phyloP scores from a whole-genome alignment of 2,329 filamentous ascomycete genomes.

The Colletotrichum paranaense region DNA sequence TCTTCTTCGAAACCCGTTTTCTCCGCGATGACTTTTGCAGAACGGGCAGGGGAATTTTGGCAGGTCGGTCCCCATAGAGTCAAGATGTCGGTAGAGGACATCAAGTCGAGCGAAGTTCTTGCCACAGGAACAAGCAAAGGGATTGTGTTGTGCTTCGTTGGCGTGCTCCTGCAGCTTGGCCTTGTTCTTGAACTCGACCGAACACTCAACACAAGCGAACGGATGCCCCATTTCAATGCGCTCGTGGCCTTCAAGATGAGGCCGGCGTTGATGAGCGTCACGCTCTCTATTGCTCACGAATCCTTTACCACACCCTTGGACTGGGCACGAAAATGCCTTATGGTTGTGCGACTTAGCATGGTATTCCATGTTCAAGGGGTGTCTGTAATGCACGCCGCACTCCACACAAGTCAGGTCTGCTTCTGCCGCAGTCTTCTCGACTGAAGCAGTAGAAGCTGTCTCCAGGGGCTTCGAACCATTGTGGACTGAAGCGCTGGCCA shows the following conservation, averaged over 20 bases:
- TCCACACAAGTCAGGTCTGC: rapidly evolving
- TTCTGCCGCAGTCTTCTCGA: too few species aligned
- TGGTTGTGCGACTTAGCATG: too few species aligned
- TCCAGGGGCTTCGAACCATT: too few species aligned
- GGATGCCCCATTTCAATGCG: background rate
- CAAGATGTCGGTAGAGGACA: slow-evolving; percentile 41
- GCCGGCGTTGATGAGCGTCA: background rate
- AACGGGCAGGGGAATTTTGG: slow-evolving; percentile 43
- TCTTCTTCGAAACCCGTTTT: slow-evolving; percentile 47
- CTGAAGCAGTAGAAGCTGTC: too few species aligned
- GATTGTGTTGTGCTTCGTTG: slow-evolving; percentile 31
- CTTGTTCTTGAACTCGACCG: background rate
- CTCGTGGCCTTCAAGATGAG: background rate
- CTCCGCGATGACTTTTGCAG: slow-evolving; percentile 46
- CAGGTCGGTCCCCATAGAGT: slow-evolving; percentile 31
- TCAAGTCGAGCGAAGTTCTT: slow-evolving; percentile 41
- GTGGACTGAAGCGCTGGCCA: too few species aligned
- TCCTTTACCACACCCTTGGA: background rate
- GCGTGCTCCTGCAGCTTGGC: slow-evolving; percentile 13
- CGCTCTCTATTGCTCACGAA: background rate
- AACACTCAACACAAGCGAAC: slow-evolving; percentile 9
- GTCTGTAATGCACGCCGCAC: too few species aligned
- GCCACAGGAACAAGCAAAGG: slow-evolving; percentile 40
- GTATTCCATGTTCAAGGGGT: background rate
- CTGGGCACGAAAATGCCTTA: background rate